Percentiles rank a stretch among this genome's conserved stretches.
Conservation (phyloP, 768 basidiomycete species). For the Boletus rex-veris region DNA sequence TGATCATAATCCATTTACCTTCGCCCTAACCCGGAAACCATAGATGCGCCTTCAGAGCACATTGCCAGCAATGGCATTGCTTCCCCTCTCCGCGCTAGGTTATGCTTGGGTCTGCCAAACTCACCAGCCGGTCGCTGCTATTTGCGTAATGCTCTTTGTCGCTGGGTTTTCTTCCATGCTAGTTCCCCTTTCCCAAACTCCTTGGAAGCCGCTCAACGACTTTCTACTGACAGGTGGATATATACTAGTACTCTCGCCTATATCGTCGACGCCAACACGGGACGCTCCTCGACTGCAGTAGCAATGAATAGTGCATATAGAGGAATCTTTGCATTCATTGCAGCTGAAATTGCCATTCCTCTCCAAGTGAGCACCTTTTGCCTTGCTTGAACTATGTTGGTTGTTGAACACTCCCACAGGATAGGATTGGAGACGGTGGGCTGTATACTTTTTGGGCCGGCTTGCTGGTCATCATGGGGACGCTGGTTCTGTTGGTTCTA, state of each 20-base stretch:
- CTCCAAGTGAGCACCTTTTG: conserved; percentile 40
- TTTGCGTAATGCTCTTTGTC: conserved; percentile 71
- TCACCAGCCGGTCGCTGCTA: conserved; percentile 59
- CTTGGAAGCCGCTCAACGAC: not conserved
- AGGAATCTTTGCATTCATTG: conserved; percentile 63
- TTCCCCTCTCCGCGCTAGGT: conserved; percentile 58
- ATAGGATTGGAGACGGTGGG: conserved; percentile 29
- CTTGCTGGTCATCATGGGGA: conserved; percentile 49
- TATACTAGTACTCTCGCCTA: conserved; percentile 75
- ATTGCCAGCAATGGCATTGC: conserved; percentile 44
- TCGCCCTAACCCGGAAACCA: not conserved
- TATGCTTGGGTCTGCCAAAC: conserved; percentile 76
- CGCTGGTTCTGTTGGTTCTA: conserved; percentile 54
- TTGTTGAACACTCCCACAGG: conserved; percentile 2
- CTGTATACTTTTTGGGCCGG: conserved; percentile 43
- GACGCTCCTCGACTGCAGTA: conserved; percentile 73
- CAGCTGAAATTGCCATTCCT: conserved; percentile 75
- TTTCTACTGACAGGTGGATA: conserved; percentile 39
- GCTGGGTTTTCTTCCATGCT: conserved; percentile 58
- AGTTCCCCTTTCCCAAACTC: not conserved
- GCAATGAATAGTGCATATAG: conserved; percentile 76
- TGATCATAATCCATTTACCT: not conserved
- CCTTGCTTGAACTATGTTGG: not conserved
- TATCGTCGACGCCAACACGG: conserved; percentile 81
- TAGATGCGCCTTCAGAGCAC: conserved; percentile 75